Base-by-base conservation (phyloP, 2,329 filamentous ascomycete species). In the Lachnellula occidentalis region DNA sequence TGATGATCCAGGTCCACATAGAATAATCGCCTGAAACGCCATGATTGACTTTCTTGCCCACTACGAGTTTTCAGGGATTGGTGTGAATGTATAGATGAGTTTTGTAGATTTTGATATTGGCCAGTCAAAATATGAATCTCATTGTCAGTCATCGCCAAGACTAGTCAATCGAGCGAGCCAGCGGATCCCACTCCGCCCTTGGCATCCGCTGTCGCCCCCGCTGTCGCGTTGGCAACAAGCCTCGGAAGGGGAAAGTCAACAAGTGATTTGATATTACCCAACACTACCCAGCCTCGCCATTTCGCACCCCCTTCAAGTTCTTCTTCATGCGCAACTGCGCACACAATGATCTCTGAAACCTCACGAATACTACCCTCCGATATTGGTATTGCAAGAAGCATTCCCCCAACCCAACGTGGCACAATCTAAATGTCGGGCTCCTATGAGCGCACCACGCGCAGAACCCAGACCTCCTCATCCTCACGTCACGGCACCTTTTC, bases 1-100 rank as follows among this genome's bases (percentile, higher is more conserved):
- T 0, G 87, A 91, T 8, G 86, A 88, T 52, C 89, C 89, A 22
- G 89, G 89, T 3, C 89, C 89, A 69, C 89, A 94, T 48, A 94
- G 79, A 55, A 94, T 90, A 61, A 94, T 74, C 64, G 88, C 89
- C 76, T 92, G 88, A 62, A 94, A 85, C 74, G 88, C 88, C 37
- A 41, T 41, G 37, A 17, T 41, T n/a, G 37, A n/a, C n/a, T 2
- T 17, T 9, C 7, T 11, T 19, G 15, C 37, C 15, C 17, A 19
- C 17, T 6, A 19, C 37, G 6, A n/a, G 6, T 9, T 41, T 19
- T 4, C 27, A 12, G 27, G 4, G 27, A 41, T 41, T 41, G 37
- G 37, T 17, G 37, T 41, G 37, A 41, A n/a, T 41, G 15, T 41
- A 19, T 17, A 41, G 37, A 31, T 12, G 27, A 31, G 7, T 41